These are phyloP conservation scores for Daldinia bambusicola DNA, from an alignment of 495 filamentous ascomycete species.

Conservation along the genomic window DNA sequence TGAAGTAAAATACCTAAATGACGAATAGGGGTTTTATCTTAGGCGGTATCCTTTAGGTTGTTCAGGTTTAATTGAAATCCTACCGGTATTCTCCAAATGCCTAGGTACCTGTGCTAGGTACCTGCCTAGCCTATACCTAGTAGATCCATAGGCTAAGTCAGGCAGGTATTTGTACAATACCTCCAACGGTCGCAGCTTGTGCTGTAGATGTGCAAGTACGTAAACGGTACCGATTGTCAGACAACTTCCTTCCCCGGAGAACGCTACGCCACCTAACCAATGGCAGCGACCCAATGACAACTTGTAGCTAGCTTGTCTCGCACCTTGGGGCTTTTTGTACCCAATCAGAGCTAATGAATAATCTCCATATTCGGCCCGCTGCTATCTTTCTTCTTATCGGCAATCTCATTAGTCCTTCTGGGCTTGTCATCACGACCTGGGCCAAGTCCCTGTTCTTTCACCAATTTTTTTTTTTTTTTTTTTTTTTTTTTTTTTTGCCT, in stretches of 20 bases:
- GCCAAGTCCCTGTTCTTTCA: neutral
- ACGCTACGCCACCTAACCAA: slow-evolving; percentile 21
- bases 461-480: slow-evolving; percentile 1
- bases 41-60: neutral
- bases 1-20: neutral
- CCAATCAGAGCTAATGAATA: slow-evolving; percentile 26
- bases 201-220: neutral
- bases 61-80: slow-evolving; percentile 17
- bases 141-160: no score
- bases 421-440: neutral
- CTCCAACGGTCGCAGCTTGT: no score
- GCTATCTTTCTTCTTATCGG: slow-evolving; percentile 40
- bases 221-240: no score
- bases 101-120: neutral
- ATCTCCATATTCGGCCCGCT: slow-evolving; percentile 42
- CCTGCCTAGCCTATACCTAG: no score
- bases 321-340: slow-evolving; percentile 9
- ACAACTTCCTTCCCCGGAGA: slow-evolving; percentile 43
- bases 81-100: slow-evolving; percentile 8
- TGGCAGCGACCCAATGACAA: slow-evolving; percentile 7
- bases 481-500: no score
- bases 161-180: no score
- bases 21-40: slow-evolving; percentile 21
- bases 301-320: slow-evolving; percentile 11
- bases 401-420: slow-evolving; percentile 18